Conservation (phyloP, 257 asterid genomes). For the Coffea eugenioides region DNA sequence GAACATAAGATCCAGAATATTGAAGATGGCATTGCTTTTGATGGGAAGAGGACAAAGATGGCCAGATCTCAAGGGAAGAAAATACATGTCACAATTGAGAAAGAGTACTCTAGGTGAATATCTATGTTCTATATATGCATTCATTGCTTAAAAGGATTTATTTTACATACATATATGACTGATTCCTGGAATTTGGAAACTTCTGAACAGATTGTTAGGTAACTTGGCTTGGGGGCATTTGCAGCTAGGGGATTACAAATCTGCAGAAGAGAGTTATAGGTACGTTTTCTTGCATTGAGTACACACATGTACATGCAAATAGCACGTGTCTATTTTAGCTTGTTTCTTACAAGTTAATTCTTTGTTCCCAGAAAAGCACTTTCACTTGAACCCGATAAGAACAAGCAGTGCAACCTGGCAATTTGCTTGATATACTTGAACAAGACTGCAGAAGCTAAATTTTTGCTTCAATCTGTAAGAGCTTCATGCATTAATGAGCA, state of each 20-base stretch:
- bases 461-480: conserved; percentile 66
- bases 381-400: conserved; percentile 69
- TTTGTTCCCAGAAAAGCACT: conserved; percentile 75
- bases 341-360: neutral
- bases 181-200: neutral
- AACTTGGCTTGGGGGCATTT: conserved; percentile 91
- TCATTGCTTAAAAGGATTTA: neutral
- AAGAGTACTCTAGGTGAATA: conserved; percentile 76
- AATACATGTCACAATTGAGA: conserved; percentile 66
- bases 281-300: conserved; percentile 13
- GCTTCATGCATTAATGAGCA: conserved; percentile 35
- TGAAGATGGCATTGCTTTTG: conserved; percentile 67
- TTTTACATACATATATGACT: neutral
- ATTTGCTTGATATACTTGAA: conserved; percentile 77
- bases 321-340: neutral
- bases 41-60: conserved; percentile 67
- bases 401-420: conserved; percentile 90
- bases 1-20: conserved; percentile 57
- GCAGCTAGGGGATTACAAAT: conserved; percentile 65
- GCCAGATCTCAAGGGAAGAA: conserved; percentile 92
- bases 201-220: conserved; percentile 64
- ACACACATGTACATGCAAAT: neutral
- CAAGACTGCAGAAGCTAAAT: conserved; percentile 70
- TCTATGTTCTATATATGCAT: neutral
- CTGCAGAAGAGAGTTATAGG: conserved; percentile 85